Percentiles rank a stretch among this genome's conserved stretches.
phyloP scores from a whole-genome alignment of 768 basidiomycete genomes.

The Leccinum ochraceum region DNA sequence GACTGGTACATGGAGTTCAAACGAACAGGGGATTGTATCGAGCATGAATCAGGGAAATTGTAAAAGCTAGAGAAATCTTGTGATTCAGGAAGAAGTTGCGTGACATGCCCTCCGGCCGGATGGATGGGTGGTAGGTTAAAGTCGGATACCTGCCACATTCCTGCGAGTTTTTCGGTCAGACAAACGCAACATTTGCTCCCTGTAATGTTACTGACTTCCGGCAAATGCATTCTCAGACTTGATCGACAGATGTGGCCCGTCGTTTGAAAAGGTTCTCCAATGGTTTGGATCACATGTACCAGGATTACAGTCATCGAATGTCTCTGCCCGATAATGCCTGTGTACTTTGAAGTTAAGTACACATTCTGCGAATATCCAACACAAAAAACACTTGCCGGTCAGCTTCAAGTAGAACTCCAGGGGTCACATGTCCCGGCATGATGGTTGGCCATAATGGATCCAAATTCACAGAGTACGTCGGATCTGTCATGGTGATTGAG shows the following conservation, averaged over 20 bases:
- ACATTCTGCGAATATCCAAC: background rate
- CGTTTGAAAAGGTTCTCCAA: background rate
- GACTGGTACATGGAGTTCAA: background rate
- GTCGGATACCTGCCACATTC: no score
- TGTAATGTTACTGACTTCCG: constrained; percentile 7
- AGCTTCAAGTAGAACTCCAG: background rate
- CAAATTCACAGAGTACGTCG: no score
- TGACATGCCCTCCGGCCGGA: background rate
- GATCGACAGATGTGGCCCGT: background rate
- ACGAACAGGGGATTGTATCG: background rate
- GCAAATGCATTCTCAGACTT: background rate
- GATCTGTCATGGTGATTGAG: no score
- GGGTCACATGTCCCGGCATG: background rate
- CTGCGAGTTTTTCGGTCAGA: constrained; percentile 8
- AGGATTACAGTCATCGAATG: background rate
- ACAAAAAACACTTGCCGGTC: background rate
- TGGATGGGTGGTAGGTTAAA: background rate
- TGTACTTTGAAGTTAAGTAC: background rate
- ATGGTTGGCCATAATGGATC: background rate
- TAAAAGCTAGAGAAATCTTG: background rate
- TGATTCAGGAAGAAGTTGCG: background rate
- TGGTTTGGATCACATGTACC: background rate
- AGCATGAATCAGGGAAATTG: background rate
- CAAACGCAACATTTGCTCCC: background rate
- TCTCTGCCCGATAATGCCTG: background rate